A percentile compares a stretch with the other conserved stretches of the same genome.
Conservation (phyloP, 352 stramenopile species). For the Phytophthora meadii region DNA sequence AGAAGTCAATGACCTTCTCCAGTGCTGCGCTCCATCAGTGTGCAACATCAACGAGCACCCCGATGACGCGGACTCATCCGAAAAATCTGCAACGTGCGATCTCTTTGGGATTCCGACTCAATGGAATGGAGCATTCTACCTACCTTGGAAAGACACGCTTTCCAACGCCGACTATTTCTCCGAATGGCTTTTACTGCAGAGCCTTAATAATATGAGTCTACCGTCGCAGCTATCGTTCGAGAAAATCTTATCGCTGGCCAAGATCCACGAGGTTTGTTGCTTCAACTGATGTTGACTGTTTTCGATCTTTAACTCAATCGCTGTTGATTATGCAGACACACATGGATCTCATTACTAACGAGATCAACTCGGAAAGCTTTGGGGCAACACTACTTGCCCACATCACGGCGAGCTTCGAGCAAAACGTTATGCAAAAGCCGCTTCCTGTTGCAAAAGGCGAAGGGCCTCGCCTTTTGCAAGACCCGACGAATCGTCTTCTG, state of each 20-base stretch:
- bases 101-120: constrained; percentile 67
- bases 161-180: constrained; percentile 79
- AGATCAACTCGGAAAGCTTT: constrained; percentile 81
- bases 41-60: constrained; percentile 33
- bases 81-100: constrained; percentile 42
- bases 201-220: constrained; percentile 84
- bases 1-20: constrained; percentile 66
- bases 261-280: constrained; percentile 60
- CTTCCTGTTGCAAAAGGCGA: constrained; percentile 52
- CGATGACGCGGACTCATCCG: background rate
- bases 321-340: constrained; percentile 47
- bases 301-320: background rate
- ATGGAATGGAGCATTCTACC: constrained; percentile 81
- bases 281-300: background rate
- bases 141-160: constrained; percentile 77
- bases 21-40: constrained; percentile 65
- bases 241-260: constrained; percentile 62
- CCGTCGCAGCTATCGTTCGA: constrained; percentile 63
- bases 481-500: constrained; percentile 61
- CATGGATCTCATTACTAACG: constrained; percentile 84
- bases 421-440: constrained; percentile 51
- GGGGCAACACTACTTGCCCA: constrained; percentile 78
- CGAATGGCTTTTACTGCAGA: constrained; percentile 76
- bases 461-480: constrained; percentile 60
- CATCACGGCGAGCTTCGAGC: constrained; percentile 79